Evolutionary conservation across 129 eudicot species (phyloP), one percentile per base, ranked within the genome.

Genomic region (Cynara cardunculus): DNA sequence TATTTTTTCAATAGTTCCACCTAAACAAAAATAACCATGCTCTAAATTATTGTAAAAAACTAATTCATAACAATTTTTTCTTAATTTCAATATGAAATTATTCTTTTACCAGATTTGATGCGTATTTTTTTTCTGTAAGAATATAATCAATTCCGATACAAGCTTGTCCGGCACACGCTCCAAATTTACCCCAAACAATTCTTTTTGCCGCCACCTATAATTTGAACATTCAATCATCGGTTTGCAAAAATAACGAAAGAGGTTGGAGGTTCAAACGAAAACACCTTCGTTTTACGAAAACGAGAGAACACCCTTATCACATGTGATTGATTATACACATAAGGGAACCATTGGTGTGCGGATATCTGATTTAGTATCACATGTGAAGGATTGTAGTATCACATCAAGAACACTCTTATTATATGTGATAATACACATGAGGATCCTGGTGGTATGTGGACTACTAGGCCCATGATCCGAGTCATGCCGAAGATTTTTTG

Each of bases 61-160:
- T 56, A 56, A 56, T 56, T 56, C n/a, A 56, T 56, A 2, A n/a
- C 65, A 56, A 56, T 56, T 56, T 56, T 56, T 44, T n/a, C 21
- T 9, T n/a, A 22, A 73, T 21, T 66, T n/a, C 53, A 4, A 5
- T 7, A 32, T 18, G 53, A 10, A 70, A 53, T 14, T 56, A 4
- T 28, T 34, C 0, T 69, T 25, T 37, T 91, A 94, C 97, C 97
- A 94, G 56, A 7, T 78, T 84, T 67, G 90, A 19, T 24, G 87
- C 28, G 61, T 65, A 62, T 41, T 78, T 88, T 81, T 81, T 88
- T 31, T 91, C 97, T 1, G 78, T 82, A 59, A 94, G 89, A 80
- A 94, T 76, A 39, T 94, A 94, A 82, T 94, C 98, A 61, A 94
- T 77, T 71, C 87, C 97, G 1, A 91, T 84, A 85, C 98, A 94